Evolutionary conservation across 1,139 yeast genomes (phyloP).

Genomic region (Hyphopichia burtonii): DNA sequence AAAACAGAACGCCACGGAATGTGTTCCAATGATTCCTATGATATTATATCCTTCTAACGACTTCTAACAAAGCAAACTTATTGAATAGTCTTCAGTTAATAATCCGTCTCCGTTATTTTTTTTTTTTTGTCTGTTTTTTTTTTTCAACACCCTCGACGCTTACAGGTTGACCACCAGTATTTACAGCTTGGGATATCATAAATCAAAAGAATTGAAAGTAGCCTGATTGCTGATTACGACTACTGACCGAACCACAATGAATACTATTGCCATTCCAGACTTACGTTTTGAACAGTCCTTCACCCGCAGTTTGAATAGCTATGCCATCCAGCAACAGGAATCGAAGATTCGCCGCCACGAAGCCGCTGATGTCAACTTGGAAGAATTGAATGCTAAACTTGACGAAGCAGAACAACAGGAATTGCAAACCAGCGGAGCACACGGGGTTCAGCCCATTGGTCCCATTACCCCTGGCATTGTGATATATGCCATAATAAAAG

Average conservation of each 20-base stretch:
- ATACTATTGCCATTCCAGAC: constrained; percentile 51
- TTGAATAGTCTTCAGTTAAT: background rate
- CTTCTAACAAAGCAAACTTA: too few relatives aligned
- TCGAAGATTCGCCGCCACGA: constrained; percentile 3
- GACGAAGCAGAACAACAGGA: constrained; percentile 22
- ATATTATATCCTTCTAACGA: too few relatives aligned
- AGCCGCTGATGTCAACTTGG: constrained; percentile 25
- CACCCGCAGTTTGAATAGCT: constrained; percentile 41
- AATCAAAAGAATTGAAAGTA: too few relatives aligned
- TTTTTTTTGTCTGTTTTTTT: background rate
- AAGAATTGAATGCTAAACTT: constrained; percentile 18
- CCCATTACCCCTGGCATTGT: constrained; percentile 49
- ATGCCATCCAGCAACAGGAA: constrained; percentile 19
- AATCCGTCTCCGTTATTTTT: background rate
- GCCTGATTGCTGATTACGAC: too few relatives aligned
- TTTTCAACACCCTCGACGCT: background rate
- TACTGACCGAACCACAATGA: background rate
- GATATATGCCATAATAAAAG: constrained; percentile 56
- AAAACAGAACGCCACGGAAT: too few relatives aligned
- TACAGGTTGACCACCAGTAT: background rate
- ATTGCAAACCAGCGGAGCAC: constrained; percentile 7
- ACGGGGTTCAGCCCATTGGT: constrained; percentile 23
- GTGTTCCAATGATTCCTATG: too few relatives aligned
- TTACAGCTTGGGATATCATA: too few relatives aligned
- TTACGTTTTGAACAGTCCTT: constrained; percentile 65